Base-by-base conservation (phyloP, 495 filamentous ascomycete genomes). In the Penicillium robsamsonii region DNA sequence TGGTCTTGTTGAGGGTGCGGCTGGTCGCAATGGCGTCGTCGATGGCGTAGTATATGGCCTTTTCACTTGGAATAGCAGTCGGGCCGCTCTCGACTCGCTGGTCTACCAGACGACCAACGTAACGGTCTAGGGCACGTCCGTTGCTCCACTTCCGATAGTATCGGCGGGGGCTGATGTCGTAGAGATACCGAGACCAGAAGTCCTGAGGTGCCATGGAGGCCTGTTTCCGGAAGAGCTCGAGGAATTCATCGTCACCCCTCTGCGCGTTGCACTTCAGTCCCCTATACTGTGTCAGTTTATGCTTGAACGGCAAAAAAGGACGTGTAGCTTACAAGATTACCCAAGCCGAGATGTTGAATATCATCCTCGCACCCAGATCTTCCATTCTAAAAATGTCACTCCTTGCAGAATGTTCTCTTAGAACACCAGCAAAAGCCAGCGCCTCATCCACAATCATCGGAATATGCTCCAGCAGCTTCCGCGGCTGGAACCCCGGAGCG, bases 131-230 rank as follows among this genome's bases (percentile, higher is more conserved):
- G 20, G 27, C 31, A 22, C 48, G 48, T 31, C 48, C 48, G 31
- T 50, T 50, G 29, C 20, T 35, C 48, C 48, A 50, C 20, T 50
- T 50, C 13, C 20, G 27, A 37, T 50, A 50, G 27, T 50, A 37
- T 24, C 48, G 48, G 20, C 48, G 30, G 48, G 31, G 48, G 48
- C 31, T 50, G 48, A 50, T 13, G 31, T 50, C 48, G 48, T 50
- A 50, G 27, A 50, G 48, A 38, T 50, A 50, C 20, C 48, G 48
- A 35, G 48, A 50, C 48, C 48, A 50, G 48, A 50, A 50, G 48
- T 50, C 48, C 35, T 50, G 48, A 37, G 48, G 48, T 35, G 48
- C 48, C 29, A 50, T 2, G 48, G 12, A 3, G 13, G 48, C 48
- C 35, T 50, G 48, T 35, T 31, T 37, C 20, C 48, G 48, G 31